Conservation (phyloP, 768 basidiomycete species). For the Tulasnella sp. region DNA sequence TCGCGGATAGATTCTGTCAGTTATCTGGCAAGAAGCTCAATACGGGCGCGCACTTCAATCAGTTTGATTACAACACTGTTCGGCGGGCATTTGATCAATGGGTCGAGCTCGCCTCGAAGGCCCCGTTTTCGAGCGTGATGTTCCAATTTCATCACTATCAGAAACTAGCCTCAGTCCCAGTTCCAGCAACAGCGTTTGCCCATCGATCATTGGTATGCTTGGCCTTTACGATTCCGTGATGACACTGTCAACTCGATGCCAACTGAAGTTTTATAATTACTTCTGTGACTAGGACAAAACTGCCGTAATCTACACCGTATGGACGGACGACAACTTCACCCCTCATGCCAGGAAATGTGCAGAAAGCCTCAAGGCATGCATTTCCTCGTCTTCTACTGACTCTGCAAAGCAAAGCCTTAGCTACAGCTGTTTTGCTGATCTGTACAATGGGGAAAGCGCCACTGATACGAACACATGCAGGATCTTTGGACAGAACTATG, state of each 20-base stretch:
- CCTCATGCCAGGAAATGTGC: too few species aligned
- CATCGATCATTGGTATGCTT: conserved; percentile 1
- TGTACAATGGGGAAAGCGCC: not conserved
- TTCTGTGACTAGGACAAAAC: too few species aligned
- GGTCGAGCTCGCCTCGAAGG: not conserved
- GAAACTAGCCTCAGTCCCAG: not conserved
- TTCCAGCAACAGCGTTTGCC: conserved; percentile 6
- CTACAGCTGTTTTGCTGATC: not conserved
- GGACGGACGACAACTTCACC: too few species aligned
- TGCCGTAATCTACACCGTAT: too few species aligned
- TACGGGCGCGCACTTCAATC: not conserved
- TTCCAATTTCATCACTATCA: not conserved
- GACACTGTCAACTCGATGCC: too few species aligned
- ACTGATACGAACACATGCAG: not conserved
- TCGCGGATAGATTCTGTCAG: not conserved
- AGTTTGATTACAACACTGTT: not conserved
- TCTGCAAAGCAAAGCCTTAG: not conserved
- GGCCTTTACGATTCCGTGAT: too few species aligned
- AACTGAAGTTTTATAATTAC: too few species aligned
- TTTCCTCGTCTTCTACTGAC: not conserved
- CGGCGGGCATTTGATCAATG: not conserved
- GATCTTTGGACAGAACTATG: not conserved
- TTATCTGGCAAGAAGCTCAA: not conserved
- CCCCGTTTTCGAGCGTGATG: not conserved
- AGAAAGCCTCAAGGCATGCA: not conserved